Conservation (phyloP, 768 basidiomycete genomes). For the Rhodosporidiobolus odoratus region DNA sequence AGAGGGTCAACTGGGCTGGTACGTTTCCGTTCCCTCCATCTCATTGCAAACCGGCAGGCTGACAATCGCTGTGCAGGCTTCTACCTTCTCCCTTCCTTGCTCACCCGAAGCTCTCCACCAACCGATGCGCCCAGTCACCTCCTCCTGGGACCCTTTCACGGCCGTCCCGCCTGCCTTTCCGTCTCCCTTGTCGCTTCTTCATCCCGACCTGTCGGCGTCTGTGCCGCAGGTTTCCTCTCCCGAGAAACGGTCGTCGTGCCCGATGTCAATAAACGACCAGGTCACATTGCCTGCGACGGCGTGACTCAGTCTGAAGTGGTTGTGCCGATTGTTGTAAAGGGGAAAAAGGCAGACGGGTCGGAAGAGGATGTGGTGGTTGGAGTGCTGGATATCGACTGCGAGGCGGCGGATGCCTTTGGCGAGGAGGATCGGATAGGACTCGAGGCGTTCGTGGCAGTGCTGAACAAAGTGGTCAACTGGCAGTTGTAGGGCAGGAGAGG, state of each 20-base stretch:
- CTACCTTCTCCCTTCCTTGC: slow-evolving; percentile 65
- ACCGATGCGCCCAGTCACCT: slow-evolving; percentile 25
- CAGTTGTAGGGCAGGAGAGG: neutral
- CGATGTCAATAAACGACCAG: slow-evolving; percentile 74
- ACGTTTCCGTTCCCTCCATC: slow-evolving; percentile 43
- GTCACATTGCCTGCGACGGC: slow-evolving; percentile 91
- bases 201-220: slow-evolving; percentile 61
- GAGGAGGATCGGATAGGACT: slow-evolving; percentile 72
- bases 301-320: slow-evolving; percentile 88
- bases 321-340: slow-evolving; percentile 58
- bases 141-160: slow-evolving; percentile 39
- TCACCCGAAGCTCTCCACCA: slow-evolving; percentile 49
- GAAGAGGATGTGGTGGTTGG: slow-evolving; percentile 47
- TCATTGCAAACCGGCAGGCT: neutral
- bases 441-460: slow-evolving; percentile 57
- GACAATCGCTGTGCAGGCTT: slow-evolving; percentile 58
- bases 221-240: slow-evolving; percentile 67
- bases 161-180: slow-evolving; percentile 75
- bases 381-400: slow-evolving; percentile 76
- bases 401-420: slow-evolving; percentile 64
- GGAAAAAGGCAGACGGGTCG: neutral
- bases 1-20: slow-evolving; percentile 92
- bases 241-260: slow-evolving; percentile 61
- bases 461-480: slow-evolving; percentile 34
- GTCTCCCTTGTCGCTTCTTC: slow-evolving; percentile 58